Conservation (phyloP, 176 grass and related monocot species). For the Cenchrus purpureus region DNA sequence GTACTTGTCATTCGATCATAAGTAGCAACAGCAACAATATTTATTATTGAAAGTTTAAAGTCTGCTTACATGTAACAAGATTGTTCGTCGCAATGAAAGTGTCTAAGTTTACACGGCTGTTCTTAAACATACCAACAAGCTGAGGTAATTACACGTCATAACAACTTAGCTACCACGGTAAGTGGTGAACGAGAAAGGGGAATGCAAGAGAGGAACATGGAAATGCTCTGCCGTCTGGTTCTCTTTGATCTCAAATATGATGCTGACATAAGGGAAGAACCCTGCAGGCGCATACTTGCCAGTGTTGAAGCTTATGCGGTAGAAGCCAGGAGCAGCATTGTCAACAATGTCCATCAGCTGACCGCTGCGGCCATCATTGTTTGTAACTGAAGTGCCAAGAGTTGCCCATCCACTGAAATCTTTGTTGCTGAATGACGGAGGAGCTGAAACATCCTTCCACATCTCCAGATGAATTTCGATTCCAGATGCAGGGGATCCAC, state of each 20-base stretch:
- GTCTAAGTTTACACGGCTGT: neutral
- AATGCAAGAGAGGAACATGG: conserved; percentile 87
- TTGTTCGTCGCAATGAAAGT: neutral
- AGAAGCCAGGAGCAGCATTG: conserved; percentile 68
- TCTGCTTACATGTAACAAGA: neutral
- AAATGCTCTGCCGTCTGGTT: conserved; percentile 80
- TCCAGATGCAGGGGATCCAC: conserved; percentile 75
- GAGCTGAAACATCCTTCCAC: conserved; percentile 61
- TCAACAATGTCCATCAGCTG: conserved; percentile 78
- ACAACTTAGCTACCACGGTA: conserved; percentile 79
- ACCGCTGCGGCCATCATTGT: conserved; percentile 81
- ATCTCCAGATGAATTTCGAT: conserved; percentile 82
- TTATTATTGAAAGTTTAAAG: neutral
- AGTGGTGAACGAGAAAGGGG: conserved; percentile 91
- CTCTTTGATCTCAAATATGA: conserved; percentile 81
- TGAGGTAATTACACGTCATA: neutral
- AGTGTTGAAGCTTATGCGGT: conserved; percentile 84
- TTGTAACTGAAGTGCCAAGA: conserved; percentile 73
- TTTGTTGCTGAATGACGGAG: conserved; percentile 59
- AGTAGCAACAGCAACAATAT: neutral
- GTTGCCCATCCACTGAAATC: conserved; percentile 61
- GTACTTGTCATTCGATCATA: neutral
- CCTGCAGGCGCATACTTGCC: conserved; percentile 73
- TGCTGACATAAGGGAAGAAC: conserved; percentile 89
- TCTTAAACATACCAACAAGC: neutral